A percentile compares a stretch with the other conserved stretches of the same genome.
These are phyloP conservation scores for Hordeum pubiflorum DNA, from an alignment of 202 grass and related monocot species.

Conservation along the genomic window DNA sequence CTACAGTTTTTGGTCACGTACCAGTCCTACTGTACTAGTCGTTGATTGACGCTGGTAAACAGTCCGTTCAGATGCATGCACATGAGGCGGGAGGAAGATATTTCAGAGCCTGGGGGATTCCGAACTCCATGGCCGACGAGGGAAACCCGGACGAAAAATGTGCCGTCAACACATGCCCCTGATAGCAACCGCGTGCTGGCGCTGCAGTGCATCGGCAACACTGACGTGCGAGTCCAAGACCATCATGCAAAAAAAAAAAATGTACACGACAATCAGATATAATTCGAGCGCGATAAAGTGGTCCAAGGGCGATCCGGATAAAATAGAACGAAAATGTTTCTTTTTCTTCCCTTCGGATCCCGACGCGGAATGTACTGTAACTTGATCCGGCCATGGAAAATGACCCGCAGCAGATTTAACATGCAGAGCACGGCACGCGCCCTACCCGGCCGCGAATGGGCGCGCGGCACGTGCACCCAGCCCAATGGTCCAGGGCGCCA, in stretches of 20 bases:
- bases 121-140: neutral
- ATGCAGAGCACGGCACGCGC: slow-evolving; percentile 18
- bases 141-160: neutral
- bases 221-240: neutral
- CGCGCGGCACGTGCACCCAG: slow-evolving; percentile 14
- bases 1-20: neutral
- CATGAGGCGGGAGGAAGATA: neutral
- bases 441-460: neutral
- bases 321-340: neutral
- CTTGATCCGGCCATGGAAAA: slow-evolving; percentile 4
- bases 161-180: neutral
- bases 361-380: neutral
- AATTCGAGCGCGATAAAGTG: neutral
- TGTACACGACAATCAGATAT: neutral
- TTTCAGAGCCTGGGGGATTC: neutral
- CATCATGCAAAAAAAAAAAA: neutral
- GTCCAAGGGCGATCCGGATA: neutral
- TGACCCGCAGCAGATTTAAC: slow-evolving; percentile 13
- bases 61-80: neutral
- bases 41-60: neutral
- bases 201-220: neutral
- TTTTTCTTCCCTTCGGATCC: neutral
- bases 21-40: too few species aligned
- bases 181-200: neutral
- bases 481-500: slow-evolving; percentile 7